These are phyloP conservation scores for Ceratocystis lukuohia DNA, from an alignment of 2,329 filamentous ascomycete species.

Conservation along the genomic window DNA sequence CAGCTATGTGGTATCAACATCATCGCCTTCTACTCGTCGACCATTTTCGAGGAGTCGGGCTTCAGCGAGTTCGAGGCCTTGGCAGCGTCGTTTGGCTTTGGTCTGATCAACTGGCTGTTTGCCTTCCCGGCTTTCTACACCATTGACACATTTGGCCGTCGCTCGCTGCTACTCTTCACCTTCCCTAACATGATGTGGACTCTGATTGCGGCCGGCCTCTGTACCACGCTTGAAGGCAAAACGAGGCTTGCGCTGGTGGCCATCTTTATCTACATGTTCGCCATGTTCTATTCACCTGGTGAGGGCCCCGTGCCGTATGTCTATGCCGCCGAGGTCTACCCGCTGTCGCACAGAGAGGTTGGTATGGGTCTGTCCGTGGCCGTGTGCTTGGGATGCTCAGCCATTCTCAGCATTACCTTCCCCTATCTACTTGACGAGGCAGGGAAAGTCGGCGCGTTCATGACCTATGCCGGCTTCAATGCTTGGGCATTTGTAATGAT, in stretches of 20 bases:
- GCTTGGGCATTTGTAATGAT: conserved; percentile 42
- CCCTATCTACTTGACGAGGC: conserved; percentile 32
- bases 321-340: conserved; percentile 51
- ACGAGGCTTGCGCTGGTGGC: conserved; percentile 42
- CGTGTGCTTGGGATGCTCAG: conserved; percentile 43
- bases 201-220: conserved; percentile 33
- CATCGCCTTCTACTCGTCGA: conserved; percentile 37
- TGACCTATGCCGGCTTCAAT: conserved; percentile 44
- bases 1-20: conserved; percentile 48
- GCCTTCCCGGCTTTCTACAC: conserved; percentile 54
- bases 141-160: conserved; percentile 53
- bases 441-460: conserved; percentile 28
- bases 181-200: conserved; percentile 54
- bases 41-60: conserved; percentile 34
- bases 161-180: conserved; percentile 48
- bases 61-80: conserved; percentile 30
- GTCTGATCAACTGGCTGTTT: conserved; percentile 49
- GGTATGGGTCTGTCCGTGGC: conserved; percentile 52
- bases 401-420: conserved; percentile 38
- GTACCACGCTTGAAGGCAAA: conserved; percentile 28
- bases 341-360: conserved; percentile 48
- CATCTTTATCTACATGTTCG: conserved; percentile 52
- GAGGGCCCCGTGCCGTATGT: conserved; percentile 48
- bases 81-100: conserved; percentile 33
- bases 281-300: conserved; percentile 51